Percentiles rank a stretch among this genome's conserved stretches.
These are phyloP conservation scores for Epichloe gansuensis DNA, from an alignment of 2,329 filamentous ascomycete genomes.

Conservation along the genomic window DNA sequence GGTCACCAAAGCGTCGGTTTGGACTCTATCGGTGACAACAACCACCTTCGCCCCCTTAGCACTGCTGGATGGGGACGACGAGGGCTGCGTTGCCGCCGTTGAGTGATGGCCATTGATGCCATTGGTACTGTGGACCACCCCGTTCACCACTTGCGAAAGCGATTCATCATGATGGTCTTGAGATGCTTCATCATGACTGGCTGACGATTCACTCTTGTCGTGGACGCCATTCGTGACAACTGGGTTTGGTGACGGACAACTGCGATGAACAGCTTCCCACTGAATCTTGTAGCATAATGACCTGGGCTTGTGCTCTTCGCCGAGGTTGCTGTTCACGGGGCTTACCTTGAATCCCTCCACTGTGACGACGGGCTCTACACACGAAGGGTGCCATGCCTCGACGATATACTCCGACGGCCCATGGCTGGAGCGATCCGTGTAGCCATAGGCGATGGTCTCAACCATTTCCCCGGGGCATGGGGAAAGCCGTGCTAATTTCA, in stretches of 20 bases:
- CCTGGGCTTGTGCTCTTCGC: slow-evolving; percentile 10
- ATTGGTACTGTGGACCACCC: neutral
- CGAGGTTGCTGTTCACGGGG: slow-evolving; percentile 25
- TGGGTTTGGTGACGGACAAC: slow-evolving; percentile 8
- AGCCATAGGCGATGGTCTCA: slow-evolving; percentile 16
- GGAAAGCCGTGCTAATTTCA: slow-evolving; percentile 14
- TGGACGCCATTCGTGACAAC: too few species aligned
- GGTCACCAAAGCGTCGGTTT: slow-evolving; percentile 11
- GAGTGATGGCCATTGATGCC: neutral
- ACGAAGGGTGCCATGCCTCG: slow-evolving; percentile 19
- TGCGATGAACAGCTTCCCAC: slow-evolving; percentile 23
- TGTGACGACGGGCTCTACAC: slow-evolving; percentile 21
- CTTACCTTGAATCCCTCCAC: slow-evolving; percentile 27
- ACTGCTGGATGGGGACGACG: neutral
- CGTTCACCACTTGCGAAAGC: neutral
- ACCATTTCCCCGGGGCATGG: slow-evolving; percentile 17
- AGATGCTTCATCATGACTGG: neutral
- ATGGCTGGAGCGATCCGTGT: slow-evolving; percentile 10
- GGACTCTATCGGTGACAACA: slow-evolving; percentile 14
- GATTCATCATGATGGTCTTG: neutral
- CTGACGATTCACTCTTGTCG: neutral
- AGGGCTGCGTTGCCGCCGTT: neutral
- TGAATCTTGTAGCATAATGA: slow-evolving; percentile 31
- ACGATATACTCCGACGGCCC: slow-evolving; percentile 22
- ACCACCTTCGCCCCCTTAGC: slow-evolving; percentile 4